phyloP scores from a whole-genome alignment of 768 basidiomycete genomes.

The Kwoniella bestiolae region DNA sequence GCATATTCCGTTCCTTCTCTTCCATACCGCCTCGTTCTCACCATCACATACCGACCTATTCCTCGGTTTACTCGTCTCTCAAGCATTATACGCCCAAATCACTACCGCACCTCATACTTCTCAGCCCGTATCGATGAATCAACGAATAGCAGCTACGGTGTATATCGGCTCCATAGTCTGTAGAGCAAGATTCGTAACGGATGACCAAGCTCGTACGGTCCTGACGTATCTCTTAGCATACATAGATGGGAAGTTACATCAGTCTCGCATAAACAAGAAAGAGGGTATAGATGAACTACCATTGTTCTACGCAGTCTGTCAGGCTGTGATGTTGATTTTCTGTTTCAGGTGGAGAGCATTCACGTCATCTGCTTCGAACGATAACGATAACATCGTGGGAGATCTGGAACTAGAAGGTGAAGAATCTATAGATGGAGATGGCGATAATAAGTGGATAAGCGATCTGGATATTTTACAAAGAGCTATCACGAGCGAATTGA shows the following conservation, averaged over 20 bases:
- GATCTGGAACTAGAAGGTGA: conserved; percentile 50
- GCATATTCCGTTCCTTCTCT: conserved; percentile 94
- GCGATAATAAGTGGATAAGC: conserved; percentile 76
- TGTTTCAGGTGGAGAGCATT: conserved; percentile 97
- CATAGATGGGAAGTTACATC: conserved; percentile 74
- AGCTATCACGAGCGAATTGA: conserved; percentile 77
- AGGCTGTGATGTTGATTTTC: conserved; percentile 93
- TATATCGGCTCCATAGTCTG: conserved; percentile 93
- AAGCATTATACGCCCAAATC: conserved; percentile 69
- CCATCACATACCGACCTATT: conserved; percentile 88
- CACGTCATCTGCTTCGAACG: conserved; percentile 49
- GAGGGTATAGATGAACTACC: conserved; percentile 60
- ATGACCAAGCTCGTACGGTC: conserved; percentile 72
- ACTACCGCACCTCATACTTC: conserved; percentile 59
- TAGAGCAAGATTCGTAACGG: conserved; percentile 82
- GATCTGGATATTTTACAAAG: conserved; percentile 78
- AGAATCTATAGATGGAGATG: conserved; percentile 32
- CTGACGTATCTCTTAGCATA: conserved; percentile 85
- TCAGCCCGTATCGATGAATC: conserved; percentile 61
- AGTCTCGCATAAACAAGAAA: conserved; percentile 61
- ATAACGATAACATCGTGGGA: conserved; percentile 62
- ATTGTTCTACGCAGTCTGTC: conserved; percentile 88
- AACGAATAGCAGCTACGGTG: conserved; percentile 86
- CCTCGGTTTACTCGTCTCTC: conserved; percentile 89
- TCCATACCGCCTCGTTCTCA: conserved; percentile 92